Base-by-base conservation (phyloP, 1,284 basidiomycete genomes). In the Meripilus lineatus region DNA sequence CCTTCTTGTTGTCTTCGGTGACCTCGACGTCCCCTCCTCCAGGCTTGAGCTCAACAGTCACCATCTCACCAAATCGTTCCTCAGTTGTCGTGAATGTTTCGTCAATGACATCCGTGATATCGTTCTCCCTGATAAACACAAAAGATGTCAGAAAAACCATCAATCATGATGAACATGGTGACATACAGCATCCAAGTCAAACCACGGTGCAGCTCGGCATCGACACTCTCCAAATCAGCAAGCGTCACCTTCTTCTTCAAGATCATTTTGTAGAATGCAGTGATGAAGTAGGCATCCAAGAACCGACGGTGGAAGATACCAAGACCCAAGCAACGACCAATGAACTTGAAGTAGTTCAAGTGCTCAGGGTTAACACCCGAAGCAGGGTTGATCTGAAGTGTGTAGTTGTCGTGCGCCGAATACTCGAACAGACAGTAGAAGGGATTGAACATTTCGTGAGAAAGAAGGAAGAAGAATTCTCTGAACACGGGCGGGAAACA, bases 361-460 rank as follows among this genome's bases (percentile, higher is more conserved):
- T 99, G 96, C 65, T 99, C 96, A 0, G 95, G 96, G 66, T 99
- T 99, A 62, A 99, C 92, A 46, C 89, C 92, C 13, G 93, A 96
- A 55, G 94, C 93, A 40, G 93, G 93, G 67, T 97, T 97, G 70
- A 97, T 95, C 70, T 97, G 94, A 10, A 98, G 81, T 4, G 96
- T 99, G 70, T 98, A 98, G 70, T 98, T 98, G 77, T 98, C 96
- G 66, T 97, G 93, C 11, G 96, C 90, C 1, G 95, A 98, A 68
- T 99, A 99, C 70, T 99, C 94, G 69, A 99, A 99, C 35, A 99
- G 74, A 55, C 96, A 96, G 67, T 99, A 99, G 70, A 95, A 96
- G n/a, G 93, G 93, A 66, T 95, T 92, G 75, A 95, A 94, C 71
- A 94, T 92, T 66, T 99, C 96, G 69, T 99, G 96, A 24, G 93